phyloP scores from a whole-genome alignment of 2,329 filamentous ascomycete species.

The Microcyclospora tardicrescens region DNA sequence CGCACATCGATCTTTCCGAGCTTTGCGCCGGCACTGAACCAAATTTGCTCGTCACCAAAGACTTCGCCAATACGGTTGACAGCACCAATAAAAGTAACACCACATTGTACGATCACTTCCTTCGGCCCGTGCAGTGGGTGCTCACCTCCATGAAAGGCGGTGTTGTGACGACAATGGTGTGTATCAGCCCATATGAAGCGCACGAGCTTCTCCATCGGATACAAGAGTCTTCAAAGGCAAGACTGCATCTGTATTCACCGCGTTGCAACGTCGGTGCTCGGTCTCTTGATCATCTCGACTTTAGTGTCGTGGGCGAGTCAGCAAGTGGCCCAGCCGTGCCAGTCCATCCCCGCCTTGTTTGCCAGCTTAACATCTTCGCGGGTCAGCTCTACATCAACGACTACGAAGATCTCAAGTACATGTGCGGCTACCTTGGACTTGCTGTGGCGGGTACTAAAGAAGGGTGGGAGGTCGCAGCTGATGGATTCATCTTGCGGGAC shows the following conservation, averaged over 20 bases:
- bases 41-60: constrained; percentile 16
- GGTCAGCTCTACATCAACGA: constrained; percentile 52
- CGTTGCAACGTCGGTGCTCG: constrained; percentile 27
- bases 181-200: constrained; percentile 51
- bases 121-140: constrained; percentile 44
- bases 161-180: constrained; percentile 24
- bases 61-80: constrained; percentile 30
- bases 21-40: too few relatives aligned
- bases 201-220: constrained; percentile 37
- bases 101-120: constrained; percentile 30
- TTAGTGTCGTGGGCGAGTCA: constrained; percentile 24
- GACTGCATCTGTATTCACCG: constrained; percentile 40
- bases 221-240: constrained; percentile 18
- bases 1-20: constrained; percentile 32
- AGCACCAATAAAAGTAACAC: background rate
- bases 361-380: constrained; percentile 51
- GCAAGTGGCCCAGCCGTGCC: constrained; percentile 10
- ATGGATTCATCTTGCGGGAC: too few relatives aligned
- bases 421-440: constrained; percentile 43
- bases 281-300: constrained; percentile 34
- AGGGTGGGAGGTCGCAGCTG: too few relatives aligned
- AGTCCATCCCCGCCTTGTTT: too few relatives aligned
- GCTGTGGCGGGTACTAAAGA: background rate
- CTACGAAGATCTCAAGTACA: constrained; percentile 40
- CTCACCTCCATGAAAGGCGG: constrained; percentile 21